These are phyloP conservation scores for Erodium moschatum DNA, from an alignment of 441 rosid genomes.

Conservation along the genomic window DNA sequence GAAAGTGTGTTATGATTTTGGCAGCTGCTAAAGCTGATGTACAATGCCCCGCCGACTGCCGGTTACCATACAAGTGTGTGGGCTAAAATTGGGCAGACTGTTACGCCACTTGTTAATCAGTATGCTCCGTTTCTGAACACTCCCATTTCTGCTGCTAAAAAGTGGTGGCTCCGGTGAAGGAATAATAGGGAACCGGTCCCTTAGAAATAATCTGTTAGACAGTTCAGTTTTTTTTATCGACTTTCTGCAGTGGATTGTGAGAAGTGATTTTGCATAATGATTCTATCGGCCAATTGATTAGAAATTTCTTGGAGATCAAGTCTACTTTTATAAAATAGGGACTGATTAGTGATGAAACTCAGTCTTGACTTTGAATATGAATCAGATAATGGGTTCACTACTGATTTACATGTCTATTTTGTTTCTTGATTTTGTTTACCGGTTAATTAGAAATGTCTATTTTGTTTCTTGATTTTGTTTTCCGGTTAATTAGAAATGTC, in stretches of 20 bases:
- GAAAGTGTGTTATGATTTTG: conserved; percentile 4
- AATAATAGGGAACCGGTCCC: not conserved
- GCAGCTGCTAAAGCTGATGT: conserved; percentile 93
- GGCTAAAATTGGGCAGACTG: conserved; percentile 57
- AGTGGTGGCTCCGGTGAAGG: conserved; percentile 78
- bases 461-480: too few relatives aligned
- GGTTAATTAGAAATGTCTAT: too few relatives aligned
- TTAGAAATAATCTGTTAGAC: not conserved
- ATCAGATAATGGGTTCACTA: too few relatives aligned
- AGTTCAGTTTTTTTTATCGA: not conserved
- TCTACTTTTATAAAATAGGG: not conserved
- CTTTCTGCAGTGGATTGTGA: not conserved
- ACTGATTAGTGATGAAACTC: not conserved
- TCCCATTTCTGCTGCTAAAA: conserved; percentile 58
- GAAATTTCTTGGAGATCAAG: not conserved
- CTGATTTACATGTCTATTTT: too few relatives aligned
- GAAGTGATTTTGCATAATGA: not conserved
- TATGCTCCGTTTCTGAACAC: conserved; percentile 70
- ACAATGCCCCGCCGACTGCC: conserved; percentile 81
- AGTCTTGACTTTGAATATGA: too few relatives aligned
- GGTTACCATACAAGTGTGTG: conserved; percentile 85
- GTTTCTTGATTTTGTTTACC: too few relatives aligned
- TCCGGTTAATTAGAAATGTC: too few relatives aligned
- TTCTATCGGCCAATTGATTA: not conserved
- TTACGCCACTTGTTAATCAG: conserved; percentile 50